These are phyloP conservation scores for Lasiosphaeria hispida DNA, from an alignment of 495 filamentous ascomycete species.

Conservation along the genomic window DNA sequence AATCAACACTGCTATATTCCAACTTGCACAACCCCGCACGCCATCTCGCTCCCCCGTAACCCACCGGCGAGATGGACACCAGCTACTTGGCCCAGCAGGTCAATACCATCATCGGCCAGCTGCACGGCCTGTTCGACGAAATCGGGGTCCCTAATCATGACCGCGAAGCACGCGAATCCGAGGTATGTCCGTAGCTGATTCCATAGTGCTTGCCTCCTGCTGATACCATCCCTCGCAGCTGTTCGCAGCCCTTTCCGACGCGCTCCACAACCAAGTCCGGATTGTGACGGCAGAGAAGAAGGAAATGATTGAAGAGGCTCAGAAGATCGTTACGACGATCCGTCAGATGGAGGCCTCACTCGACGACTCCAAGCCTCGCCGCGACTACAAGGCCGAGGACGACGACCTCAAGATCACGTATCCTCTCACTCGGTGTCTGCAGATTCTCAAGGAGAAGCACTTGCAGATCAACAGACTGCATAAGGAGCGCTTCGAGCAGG, in stretches of 20 bases:
- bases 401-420: slow-evolving; percentile 71
- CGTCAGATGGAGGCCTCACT: slow-evolving; percentile 91
- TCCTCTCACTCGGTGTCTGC: slow-evolving; percentile 75
- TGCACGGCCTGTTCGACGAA: slow-evolving; percentile 93
- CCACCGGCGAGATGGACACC: slow-evolving; percentile 67
- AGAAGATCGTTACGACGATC: slow-evolving; percentile 77
- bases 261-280: slow-evolving; percentile 78
- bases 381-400: slow-evolving; percentile 50
- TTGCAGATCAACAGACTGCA: slow-evolving; percentile 74
- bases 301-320: slow-evolving; percentile 80
- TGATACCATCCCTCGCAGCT: slow-evolving; percentile 52
- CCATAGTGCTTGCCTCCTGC: slow-evolving; percentile 22
- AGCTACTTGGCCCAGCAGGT: slow-evolving; percentile 91
- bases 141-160: slow-evolving; percentile 90
- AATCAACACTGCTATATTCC: slow-evolving; percentile 4
- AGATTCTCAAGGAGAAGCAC: slow-evolving; percentile 80
- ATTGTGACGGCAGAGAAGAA: slow-evolving; percentile 82
- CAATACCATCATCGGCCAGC: slow-evolving; percentile 81
- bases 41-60: neutral
- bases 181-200: slow-evolving; percentile 53
- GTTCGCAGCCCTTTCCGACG: slow-evolving; percentile 82
- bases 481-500: slow-evolving; percentile 85
- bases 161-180: slow-evolving; percentile 78
- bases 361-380: slow-evolving; percentile 65
- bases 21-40: neutral